Evolutionary conservation across 148 eudicot species (phyloP).

Genomic region (Pharnaceum exiguum): DNA sequence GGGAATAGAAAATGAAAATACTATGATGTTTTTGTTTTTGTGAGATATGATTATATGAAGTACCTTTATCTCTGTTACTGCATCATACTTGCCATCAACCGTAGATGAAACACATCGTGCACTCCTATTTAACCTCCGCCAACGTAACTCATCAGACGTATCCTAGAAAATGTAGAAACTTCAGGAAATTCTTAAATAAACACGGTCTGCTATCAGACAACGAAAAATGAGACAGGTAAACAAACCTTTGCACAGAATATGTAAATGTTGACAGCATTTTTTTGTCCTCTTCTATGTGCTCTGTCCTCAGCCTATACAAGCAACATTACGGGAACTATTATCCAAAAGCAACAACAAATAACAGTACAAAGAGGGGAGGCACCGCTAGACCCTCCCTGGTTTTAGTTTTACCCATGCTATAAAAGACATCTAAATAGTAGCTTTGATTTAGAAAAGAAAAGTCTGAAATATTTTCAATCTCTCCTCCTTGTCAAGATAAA

Average conservation of each 20-base stretch:
- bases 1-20: too few relatives aligned
- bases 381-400: too few relatives aligned
- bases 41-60: neutral
- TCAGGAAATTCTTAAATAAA: conserved; percentile 5
- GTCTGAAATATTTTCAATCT: too few relatives aligned
- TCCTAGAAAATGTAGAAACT: conserved; percentile 42
- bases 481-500: too few relatives aligned
- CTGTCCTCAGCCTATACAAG: conserved; percentile 85
- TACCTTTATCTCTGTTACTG: conserved; percentile 69
- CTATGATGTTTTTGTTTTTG: too few relatives aligned
- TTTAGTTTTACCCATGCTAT: too few relatives aligned
- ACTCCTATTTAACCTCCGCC: conserved; percentile 74
- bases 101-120: conserved; percentile 77
- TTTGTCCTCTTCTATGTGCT: conserved; percentile 95
- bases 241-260: conserved; percentile 91
- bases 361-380: neutral
- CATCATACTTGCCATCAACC: conserved; percentile 81
- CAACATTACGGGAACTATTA: neutral
- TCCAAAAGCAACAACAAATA: conserved; percentile 3
- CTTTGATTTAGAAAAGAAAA: too few relatives aligned
- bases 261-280: conserved; percentile 80
- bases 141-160: conserved; percentile 73
- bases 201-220: neutral
- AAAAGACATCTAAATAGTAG: too few relatives aligned
- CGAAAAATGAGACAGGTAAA: neutral